Percentiles rank a stretch among this genome's conserved stretches.
Evolutionary conservation across 805 yeast genomes (phyloP).

Genomic region (Barnettozyma populi): DNA sequence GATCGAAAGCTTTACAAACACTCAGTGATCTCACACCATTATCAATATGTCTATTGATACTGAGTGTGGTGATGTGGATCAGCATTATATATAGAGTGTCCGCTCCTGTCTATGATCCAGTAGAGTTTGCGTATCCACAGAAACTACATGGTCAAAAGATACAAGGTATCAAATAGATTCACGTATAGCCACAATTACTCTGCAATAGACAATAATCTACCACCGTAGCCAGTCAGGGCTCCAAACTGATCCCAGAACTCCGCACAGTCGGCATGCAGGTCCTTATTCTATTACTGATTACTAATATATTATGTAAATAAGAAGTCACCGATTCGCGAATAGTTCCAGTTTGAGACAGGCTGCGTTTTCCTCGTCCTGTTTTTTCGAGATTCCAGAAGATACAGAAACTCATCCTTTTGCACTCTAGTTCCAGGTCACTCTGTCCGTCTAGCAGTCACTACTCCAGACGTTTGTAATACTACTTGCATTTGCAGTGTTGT

Average conservation of each 20-base stretch:
- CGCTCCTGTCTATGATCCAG: not conserved
- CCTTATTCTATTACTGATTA: not conserved
- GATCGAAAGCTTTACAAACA: not conserved
- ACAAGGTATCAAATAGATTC: too few species aligned
- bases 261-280: too few species aligned
- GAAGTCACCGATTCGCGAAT: not conserved
- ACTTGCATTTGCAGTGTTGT: not conserved
- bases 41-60: not conserved
- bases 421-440: not conserved
- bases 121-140: too few species aligned
- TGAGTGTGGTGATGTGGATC: not conserved
- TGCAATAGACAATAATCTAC: too few species aligned
- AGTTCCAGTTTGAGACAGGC: not conserved
- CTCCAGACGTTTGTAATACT: not conserved
- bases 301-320: too few species aligned
- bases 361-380: not conserved
- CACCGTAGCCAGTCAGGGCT: too few species aligned
- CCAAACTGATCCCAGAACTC: too few species aligned
- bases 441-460: not conserved
- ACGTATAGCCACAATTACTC: too few species aligned
- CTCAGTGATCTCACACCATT: not conserved
- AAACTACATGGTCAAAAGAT: too few species aligned
- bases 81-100: not conserved
- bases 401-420: not conserved
- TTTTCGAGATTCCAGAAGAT: not conserved